A percentile compares a stretch with the other conserved stretches of the same genome.
Conservation (phyloP, 2,329 filamentous ascomycete species). For the Penicillium verrucosum region DNA sequence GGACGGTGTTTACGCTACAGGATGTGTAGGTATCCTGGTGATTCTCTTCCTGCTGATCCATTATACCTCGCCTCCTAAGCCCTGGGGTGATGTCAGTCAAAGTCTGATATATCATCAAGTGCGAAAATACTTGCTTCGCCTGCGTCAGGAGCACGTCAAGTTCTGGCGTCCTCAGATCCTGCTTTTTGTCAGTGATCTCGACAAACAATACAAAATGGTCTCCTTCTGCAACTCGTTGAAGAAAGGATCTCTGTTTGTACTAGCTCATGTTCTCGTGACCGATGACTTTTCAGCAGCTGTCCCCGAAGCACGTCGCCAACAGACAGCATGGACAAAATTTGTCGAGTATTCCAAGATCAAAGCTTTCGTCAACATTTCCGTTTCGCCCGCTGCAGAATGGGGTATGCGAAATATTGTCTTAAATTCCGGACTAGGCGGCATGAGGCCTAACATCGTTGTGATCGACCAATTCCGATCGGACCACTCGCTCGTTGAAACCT, state of each 20-base stretch:
- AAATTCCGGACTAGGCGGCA: constrained; percentile 77
- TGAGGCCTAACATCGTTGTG: constrained; percentile 84
- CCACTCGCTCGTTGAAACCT: constrained; percentile 56
- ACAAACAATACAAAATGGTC: constrained; percentile 77
- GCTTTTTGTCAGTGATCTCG: constrained; percentile 75
- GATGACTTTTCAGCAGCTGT: constrained; percentile 76
- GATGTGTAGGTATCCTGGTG: constrained; percentile 69
- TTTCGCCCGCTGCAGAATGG: constrained; percentile 81
- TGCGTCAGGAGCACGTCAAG: constrained; percentile 85
- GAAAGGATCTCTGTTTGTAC: constrained; percentile 78
- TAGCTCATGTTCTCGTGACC: constrained; percentile 84
- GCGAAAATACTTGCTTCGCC: constrained; percentile 77
- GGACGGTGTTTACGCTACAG: constrained; percentile 73
- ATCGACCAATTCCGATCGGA: constrained; percentile 70
- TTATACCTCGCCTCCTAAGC: constrained; percentile 78
- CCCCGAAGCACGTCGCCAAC: constrained; percentile 75
- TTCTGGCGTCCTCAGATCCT: constrained; percentile 90
- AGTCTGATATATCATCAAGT: constrained; percentile 87
- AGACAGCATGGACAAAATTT: constrained; percentile 78
- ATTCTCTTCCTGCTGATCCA: constrained; percentile 82
- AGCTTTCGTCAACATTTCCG: constrained; percentile 81
- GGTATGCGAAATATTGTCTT: constrained; percentile 78
- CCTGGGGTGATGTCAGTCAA: constrained; percentile 87
- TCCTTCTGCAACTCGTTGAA: constrained; percentile 91
- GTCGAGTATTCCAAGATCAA: constrained; percentile 85